Percentiles rank a stretch among this genome's conserved stretches.
phyloP scores from a whole-genome alignment of 176 grass and related monocot genomes.

The Lolium multiflorum region DNA sequence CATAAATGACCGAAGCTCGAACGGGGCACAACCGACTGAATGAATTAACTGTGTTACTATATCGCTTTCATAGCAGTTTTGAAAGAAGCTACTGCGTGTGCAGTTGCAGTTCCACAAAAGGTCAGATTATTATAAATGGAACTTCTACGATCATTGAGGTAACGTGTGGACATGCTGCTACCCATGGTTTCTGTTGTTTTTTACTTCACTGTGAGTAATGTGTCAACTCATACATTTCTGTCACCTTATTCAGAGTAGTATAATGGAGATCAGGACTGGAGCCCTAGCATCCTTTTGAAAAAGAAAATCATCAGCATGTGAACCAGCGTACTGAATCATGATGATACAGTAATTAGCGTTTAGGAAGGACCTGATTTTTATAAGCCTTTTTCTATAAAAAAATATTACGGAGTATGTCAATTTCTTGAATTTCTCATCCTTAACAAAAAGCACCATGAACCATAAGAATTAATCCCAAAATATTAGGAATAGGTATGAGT shows the following conservation, averaged over 20 bases:
- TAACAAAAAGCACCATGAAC: slow-evolving; percentile 1
- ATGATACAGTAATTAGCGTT: background rate
- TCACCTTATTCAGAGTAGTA: background rate
- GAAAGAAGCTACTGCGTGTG: background rate
- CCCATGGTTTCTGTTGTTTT: background rate
- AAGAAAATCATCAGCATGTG: slow-evolving; percentile 13
- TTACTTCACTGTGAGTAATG: background rate
- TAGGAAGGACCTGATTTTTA: too few relatives aligned
- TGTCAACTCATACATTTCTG: too few relatives aligned
- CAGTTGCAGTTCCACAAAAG: background rate
- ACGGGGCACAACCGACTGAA: background rate
- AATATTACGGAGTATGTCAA: background rate
- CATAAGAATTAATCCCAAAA: slow-evolving; percentile 6
- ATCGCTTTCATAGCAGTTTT: background rate
- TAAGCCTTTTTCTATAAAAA: too few relatives aligned
- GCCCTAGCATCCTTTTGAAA: background rate
- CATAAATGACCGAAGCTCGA: slow-evolving; percentile 27
- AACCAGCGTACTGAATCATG: background rate
- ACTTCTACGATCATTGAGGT: too few relatives aligned
- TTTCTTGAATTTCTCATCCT: background rate
- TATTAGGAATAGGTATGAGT: background rate
- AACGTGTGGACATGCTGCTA: background rate
- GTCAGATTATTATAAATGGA: slow-evolving; percentile 7
- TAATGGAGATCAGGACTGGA: slow-evolving; percentile 3
- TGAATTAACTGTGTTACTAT: background rate